A percentile compares a stretch with the other conserved stretches of the same genome.
phyloP scores from a whole-genome alignment of 805 yeast genomes.

The Yamadazyma philogaea region DNA sequence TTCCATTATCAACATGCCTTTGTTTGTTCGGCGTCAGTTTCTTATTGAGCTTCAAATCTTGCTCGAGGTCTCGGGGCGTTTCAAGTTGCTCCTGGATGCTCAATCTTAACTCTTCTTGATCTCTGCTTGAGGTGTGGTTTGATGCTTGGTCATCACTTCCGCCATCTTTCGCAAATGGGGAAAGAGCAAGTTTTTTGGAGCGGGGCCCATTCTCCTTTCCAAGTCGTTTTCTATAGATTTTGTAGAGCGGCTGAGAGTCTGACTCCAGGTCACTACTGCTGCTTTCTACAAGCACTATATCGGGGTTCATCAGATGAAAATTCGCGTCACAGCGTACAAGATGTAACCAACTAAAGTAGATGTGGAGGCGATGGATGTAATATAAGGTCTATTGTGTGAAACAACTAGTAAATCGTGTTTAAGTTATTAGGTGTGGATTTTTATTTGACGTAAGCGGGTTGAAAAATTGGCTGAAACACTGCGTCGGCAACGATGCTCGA shows the following conservation, averaged over 20 bases:
- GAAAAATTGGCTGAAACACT: not conserved
- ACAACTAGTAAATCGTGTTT: no score
- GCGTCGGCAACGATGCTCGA: not conserved
- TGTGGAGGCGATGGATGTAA: not conserved
- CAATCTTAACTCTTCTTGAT: not conserved
- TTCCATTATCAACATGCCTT: no score
- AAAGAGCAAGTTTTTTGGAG: conserved; percentile 1
- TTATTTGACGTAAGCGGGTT: not conserved
- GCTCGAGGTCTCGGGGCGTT: not conserved
- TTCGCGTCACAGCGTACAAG: not conserved
- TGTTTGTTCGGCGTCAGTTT: no score
- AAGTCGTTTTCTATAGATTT: conserved; percentile 4
- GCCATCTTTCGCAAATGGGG: not conserved
- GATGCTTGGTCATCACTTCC: not conserved
- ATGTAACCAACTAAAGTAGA: not conserved
- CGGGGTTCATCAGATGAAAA: not conserved
- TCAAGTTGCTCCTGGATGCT: not conserved
- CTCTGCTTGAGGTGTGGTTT: not conserved
- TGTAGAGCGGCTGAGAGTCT: conserved; percentile 3
- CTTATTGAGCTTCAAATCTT: no score
- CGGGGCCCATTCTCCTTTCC: not conserved
- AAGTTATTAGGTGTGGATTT: no score
- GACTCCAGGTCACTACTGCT: conserved; percentile 2
- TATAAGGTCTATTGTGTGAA: not conserved
- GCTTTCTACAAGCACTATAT: conserved; percentile 6